phyloP scores from a whole-genome alignment of 176 grass and related monocot genomes.

The Hordeum vulgare region MorexV3_pseudomolecules_assembly NC_058518.1:441138109-441138608 shows the following conservation, averaged over 20 bases:
- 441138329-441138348: not conserved
- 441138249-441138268: no score
- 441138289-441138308: slow-evolving; percentile 6
- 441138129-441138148: no score
- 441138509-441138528: slow-evolving; percentile 95
- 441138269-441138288: no score
- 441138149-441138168: not conserved
- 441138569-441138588: slow-evolving; percentile 80
- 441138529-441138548: slow-evolving; percentile 53
- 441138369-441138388: slow-evolving; percentile 44
- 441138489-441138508: slow-evolving; percentile 55
- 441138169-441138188: no score
- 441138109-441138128: no score
- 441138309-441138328: slow-evolving; percentile 37
- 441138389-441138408: not conserved
- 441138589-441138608: slow-evolving; percentile 94
- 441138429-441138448: not conserved
- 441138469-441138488: slow-evolving; percentile 77
- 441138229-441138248: no score
- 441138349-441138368: slow-evolving; percentile 88
- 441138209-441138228: no score
- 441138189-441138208: no score
- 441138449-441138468: slow-evolving; percentile 29
- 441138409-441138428: not conserved
- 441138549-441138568: slow-evolving; percentile 63